Percentiles rank a stretch among this genome's conserved stretches.
phyloP scores from a whole-genome alignment of 2,329 filamentous ascomycete genomes.

The Ambrosiella beaveri region DNA sequence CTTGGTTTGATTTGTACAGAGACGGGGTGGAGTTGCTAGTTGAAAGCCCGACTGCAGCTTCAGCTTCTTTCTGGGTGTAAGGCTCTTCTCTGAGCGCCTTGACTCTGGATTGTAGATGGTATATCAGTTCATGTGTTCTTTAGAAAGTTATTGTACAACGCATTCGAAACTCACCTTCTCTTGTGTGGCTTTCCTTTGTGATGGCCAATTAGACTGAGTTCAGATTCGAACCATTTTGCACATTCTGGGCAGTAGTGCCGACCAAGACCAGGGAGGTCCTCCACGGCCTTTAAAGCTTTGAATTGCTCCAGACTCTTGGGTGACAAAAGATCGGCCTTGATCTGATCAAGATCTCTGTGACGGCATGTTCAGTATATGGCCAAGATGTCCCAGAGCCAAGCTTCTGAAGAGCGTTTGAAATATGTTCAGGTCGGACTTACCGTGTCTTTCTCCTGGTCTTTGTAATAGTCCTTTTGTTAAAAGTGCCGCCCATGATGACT shows the following conservation, averaged over 20 bases:
- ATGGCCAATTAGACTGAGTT: constrained; percentile 58
- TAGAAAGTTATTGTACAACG: not conserved
- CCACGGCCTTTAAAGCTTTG: constrained; percentile 59
- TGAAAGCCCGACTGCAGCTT: constrained; percentile 57
- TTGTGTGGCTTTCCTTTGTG: constrained; percentile 83
- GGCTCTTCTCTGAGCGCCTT: constrained; percentile 70
- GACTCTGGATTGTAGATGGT: constrained; percentile 34
- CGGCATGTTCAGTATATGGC: too few relatives aligned
- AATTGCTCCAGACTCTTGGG: constrained; percentile 66
- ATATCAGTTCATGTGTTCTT: constrained; percentile 7
- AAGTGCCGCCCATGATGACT: constrained; percentile 45
- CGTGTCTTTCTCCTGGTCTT: constrained; percentile 59
- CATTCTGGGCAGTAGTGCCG: constrained; percentile 81
- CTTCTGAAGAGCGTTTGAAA: too few relatives aligned
- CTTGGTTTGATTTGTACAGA: constrained; percentile 13
- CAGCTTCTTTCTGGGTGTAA: constrained; percentile 71
- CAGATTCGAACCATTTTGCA: constrained; percentile 88
- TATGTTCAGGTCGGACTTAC: constrained; percentile 23
- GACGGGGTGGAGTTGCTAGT: constrained; percentile 41
- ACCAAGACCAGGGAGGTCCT: constrained; percentile 79
- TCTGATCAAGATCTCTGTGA: constrained; percentile 74
- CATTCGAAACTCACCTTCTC: constrained; percentile 43
- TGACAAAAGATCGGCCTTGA: constrained; percentile 64
- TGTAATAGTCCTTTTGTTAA: constrained; percentile 46
- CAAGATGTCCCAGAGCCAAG: too few relatives aligned